Base-by-base conservation (phyloP, 345 rosid genomes). In the Hevea brasiliensis region DNA sequence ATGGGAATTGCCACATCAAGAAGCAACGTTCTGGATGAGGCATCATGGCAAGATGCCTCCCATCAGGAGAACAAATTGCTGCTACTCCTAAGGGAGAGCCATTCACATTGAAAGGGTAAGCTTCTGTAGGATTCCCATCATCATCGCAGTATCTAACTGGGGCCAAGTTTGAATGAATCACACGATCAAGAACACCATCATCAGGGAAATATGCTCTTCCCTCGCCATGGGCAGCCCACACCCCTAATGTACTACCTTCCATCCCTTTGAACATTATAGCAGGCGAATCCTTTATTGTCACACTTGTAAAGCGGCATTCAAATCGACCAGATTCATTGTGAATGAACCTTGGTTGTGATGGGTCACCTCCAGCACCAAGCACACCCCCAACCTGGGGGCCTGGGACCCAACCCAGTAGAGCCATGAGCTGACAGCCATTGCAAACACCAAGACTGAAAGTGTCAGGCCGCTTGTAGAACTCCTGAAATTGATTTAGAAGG, bases 41-140 rank as follows among this genome's bases (percentile, higher is more conserved):
- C 37, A 32, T 32, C 98, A 92, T 89, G 2, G 97, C 98, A 6
- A 94, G 85, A 84, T 94, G 98, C 78, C 98, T 85, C 18, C 98
- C 97, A 72, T 94, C 93, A 8, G 98, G 97, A 0, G 98, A 94
- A 76, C 98, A 94, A 59, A 94, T 80, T 5, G 98, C 98, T 0
- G 97, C 98, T 41, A 94, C 84, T 61, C 98, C 98, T n/a, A 90
- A 75, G 13, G 98, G 97, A 75, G 98, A 94, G n/a, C 98, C 98
- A 61, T 94, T 92, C 73, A 87, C 64, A 78, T 94, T 94, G 85
- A 92, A 94, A 10, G 98, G 98, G 70, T 92, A 94, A 54, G 80
- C 82, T 82, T 90, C 97, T 0, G 98, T 92, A 2, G 89, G 83
- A 51, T 82, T 87, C 60, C 98, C 97, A 51, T 88, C 92, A 76